Base-by-base conservation (phyloP, 805 yeast species). In the Ogataea methylovora region DNA sequence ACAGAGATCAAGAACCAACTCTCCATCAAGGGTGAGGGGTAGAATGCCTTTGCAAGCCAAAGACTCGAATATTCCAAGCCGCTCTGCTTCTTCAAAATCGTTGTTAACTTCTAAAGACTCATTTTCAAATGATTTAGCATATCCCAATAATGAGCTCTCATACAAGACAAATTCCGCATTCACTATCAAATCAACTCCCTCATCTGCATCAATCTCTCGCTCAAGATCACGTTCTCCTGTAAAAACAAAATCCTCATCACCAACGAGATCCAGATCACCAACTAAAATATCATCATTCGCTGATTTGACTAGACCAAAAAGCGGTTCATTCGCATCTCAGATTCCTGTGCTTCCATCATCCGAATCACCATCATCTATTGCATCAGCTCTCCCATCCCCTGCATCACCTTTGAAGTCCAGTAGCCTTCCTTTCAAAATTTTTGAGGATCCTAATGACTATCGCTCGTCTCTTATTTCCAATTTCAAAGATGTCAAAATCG, bases 151-250 rank as follows among this genome's bases (percentile, higher is more conserved):
- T n/a, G n/a, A n/a, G n/a, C n/a, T n/a, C n/a, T n/a, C n/a, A n/a
- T n/a, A n/a, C n/a, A n/a, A n/a, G n/a, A n/a, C n/a, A n/a, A n/a
- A n/a, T n/a, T n/a, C n/a, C n/a, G n/a, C n/a, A n/a, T n/a, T n/a
- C n/a, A n/a, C n/a, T n/a, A n/a, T n/a, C n/a, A 27, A n/a, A 10
- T 35, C 43, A 7, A 26, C 32, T 8, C 30, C 28, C 11, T 9
- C 8, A 15, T 9, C 17, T 13, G 28, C 18, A 13, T 25, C 28
- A 15, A 25, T 8, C 8, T 45, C 45, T 30, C 44, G 36, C 7
- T 48, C 52, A 15, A 56, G 59, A 15, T 25, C 35, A 12, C 31
- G 22, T 24, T 33, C 37, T 5, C 37, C 47, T 13, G 36, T 43
- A 9, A 29, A 41, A 20, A 42, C 41, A 30, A 28, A 41, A 30